Evolutionary conservation across 2,329 filamentous ascomycete species (phyloP), one percentile per base, ranked within the genome.

Genomic region (Fonsecaea monophora): DNA sequence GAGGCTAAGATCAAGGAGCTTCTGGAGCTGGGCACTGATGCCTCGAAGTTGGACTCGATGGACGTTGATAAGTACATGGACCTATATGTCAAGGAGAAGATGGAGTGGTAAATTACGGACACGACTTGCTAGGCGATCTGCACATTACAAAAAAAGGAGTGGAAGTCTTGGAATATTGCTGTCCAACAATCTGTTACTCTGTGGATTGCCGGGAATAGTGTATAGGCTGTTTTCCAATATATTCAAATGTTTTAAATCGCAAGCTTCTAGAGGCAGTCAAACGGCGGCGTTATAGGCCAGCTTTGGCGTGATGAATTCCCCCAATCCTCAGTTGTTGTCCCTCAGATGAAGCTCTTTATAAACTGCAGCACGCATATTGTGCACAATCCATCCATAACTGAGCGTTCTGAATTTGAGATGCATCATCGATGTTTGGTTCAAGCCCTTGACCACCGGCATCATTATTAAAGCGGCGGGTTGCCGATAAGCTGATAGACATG

Each of bases 41-140:
- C 84, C 67, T 86, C 89, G 80, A 88, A 85, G 80, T 82, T 98
- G 63, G 92, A 97, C 82, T 82, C 84, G 74, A 91, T 91, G 84
- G 86, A 92, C 62, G 89, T 98, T 38, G 94, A 99, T 80, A 88
- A 95, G 82, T 98, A 97, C 77, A 91, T 99, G 72, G 93, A 98
- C 79, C 80, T 96, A 78, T 97, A 89, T 76, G 85, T 89, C 61
- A 90, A 86, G 80, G 80, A 83, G 55, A 78, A 79, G 74, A 77
- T 81, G 70, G 74, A 80, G 61, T 77, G 76, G 74, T 77, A 74
- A 65, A 53, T 60, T 59, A 48, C 40, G 8, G 34, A 9, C 5
- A 6, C 12, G 9, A 3, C 8, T 37, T 34, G 45, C 45, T 13
- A 25, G 18, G 45, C 25, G 45, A 25, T 50, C 3, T 50, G 45